Evolutionary conservation across 2,329 filamentous ascomycete species (phyloP), one percentile per base, ranked within the genome.

Genomic region (Sodiomyces alkalinus): DNA sequence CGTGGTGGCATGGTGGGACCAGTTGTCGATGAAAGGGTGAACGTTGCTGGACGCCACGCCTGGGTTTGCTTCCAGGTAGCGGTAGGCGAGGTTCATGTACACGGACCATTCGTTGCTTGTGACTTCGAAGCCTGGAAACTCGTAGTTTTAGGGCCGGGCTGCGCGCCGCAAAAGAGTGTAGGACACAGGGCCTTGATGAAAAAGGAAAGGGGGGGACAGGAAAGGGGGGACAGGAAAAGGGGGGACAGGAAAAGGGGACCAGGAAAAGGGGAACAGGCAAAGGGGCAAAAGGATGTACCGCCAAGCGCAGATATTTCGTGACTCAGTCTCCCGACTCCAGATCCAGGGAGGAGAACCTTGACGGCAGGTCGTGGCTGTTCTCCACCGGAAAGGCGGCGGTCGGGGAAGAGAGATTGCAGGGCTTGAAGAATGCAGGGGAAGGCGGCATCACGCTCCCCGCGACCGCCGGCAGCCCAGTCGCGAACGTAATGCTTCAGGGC

Each of bases 41-140:
- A 68, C 39, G 0, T 41, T 40, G 6, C 49, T 39, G 2, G 46
- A 37, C 4, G 43, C 32, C 0, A 38, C 27, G 0, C 22, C n/a
- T 3, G 43, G 36, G 22, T 50, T 38, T 4, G 44, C 41, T 22
- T 58, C 53, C 5, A 69, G 41, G 35, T 58, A 66, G 2, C 65
- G 57, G 34, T 68, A 68, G 0, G 55, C 60, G 1, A 64, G 35
- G 33, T 68, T 69, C 60, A 71, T 67, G 35, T 60, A 71, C 45
- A 61, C 58, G 1, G 64, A 69, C 60, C 60, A 71, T 43, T 73
- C 67, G 37, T 71, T 72, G 29, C 58, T 48, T 0, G 62, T 65
- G 0, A 69, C 65, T 15, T 66, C 48, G 31, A 66, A 65, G 2
- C 51, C 59, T 57, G 3, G 13, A 7, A 26, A n/a, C n/a, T n/a